Conservation (phyloP, 1,139 yeast genomes). For the Hyphopichia burtonii region DNA sequence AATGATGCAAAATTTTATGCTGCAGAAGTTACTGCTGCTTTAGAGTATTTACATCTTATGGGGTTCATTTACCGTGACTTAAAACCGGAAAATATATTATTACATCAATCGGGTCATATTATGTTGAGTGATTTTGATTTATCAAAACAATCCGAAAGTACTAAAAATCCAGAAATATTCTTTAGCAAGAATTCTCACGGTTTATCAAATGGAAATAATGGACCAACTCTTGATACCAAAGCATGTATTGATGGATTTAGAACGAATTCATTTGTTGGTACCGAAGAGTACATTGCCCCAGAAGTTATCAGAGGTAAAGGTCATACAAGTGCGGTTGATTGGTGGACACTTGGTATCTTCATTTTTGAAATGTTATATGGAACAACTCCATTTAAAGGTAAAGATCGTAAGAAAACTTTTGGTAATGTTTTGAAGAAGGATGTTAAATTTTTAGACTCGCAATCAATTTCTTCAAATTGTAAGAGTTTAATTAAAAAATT, state of each 20-base stretch:
- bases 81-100: slow-evolving; percentile 89
- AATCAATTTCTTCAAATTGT: slow-evolving; percentile 67
- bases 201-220: slow-evolving; percentile 16
- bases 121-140: slow-evolving; percentile 97
- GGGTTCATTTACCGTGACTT: slow-evolving; percentile 94
- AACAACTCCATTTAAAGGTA: slow-evolving; percentile 93
- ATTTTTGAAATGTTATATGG: slow-evolving; percentile 93
- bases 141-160: slow-evolving; percentile 81
- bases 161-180: slow-evolving; percentile 53
- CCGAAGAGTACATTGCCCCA: slow-evolving; percentile 97
- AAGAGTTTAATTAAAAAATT: slow-evolving; percentile 77
- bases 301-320: slow-evolving; percentile 97
- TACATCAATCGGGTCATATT: slow-evolving; percentile 95
- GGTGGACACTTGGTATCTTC: slow-evolving; percentile 98
- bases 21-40: slow-evolving; percentile 95
- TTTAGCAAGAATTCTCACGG: slow-evolving; percentile 29
- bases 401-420: slow-evolving; percentile 83
- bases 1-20: slow-evolving; percentile 92
- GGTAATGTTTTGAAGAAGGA: slow-evolving; percentile 83
- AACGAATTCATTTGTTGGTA: slow-evolving; percentile 96
- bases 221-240: slow-evolving; percentile 72
- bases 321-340: slow-evolving; percentile 95
- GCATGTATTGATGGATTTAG: slow-evolving; percentile 94
- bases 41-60: slow-evolving; percentile 93
- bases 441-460: slow-evolving; percentile 63